Conservation (phyloP, 139 green algal species). For the Eudorina sp. region DNA sequence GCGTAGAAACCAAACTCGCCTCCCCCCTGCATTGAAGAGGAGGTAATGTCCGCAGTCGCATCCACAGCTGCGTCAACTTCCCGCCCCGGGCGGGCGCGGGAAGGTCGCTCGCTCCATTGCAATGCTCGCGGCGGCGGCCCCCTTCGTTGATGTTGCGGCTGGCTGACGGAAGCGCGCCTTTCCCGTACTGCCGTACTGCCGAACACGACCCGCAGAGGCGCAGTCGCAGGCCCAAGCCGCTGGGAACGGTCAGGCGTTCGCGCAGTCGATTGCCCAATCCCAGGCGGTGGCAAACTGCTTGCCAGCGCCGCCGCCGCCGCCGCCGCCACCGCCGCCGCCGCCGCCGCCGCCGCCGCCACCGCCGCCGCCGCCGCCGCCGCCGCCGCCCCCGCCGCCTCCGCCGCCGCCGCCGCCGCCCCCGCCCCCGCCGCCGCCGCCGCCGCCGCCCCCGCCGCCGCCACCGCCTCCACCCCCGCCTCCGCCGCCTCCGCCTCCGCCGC, state of each 20-base stretch:
- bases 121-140: too few relatives aligned
- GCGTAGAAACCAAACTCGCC: too few relatives aligned
- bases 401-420: not conserved
- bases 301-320: not conserved
- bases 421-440: not conserved
- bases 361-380: not conserved
- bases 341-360: not conserved
- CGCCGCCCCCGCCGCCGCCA: not conserved
- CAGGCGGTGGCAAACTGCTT: not conserved
- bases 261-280: constrained; percentile 7
- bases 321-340: not conserved
- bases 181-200: too few relatives aligned
- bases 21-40: too few relatives aligned
- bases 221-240: constrained; percentile 44
- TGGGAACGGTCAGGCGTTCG: constrained; percentile 35
- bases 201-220: constrained; percentile 46
- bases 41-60: too few relatives aligned
- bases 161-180: too few relatives aligned
- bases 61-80: too few relatives aligned
- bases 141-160: too few relatives aligned
- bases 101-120: too few relatives aligned
- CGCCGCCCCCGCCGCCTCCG: not conserved
- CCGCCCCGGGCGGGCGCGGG: too few relatives aligned
- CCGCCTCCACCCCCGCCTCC: not conserved
- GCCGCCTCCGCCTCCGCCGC: not conserved